Evolutionary conservation across 805 yeast species (phyloP).

Genomic region (Pichia rugopelliculosa): DNA sequence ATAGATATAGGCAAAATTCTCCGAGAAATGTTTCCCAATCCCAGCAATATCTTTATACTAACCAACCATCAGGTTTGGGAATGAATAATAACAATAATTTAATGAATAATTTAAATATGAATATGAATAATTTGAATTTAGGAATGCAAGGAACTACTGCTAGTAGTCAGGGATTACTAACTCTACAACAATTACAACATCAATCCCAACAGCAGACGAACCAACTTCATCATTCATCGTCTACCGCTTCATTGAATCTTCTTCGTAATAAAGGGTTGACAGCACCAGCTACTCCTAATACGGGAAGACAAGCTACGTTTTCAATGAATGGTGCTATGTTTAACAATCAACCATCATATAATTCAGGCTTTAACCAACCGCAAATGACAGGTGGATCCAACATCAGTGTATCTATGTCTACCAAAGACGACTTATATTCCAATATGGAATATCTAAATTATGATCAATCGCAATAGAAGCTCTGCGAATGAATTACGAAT

Average conservation of each 20-base stretch:
- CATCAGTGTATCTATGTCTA: conserved; percentile 11
- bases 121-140: neutral
- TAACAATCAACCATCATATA: neutral
- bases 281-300: conserved; percentile 17
- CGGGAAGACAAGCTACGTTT: conserved; percentile 13
- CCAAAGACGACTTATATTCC: conserved; percentile 21
- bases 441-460: conserved; percentile 25
- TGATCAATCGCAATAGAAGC: conserved; percentile 5
- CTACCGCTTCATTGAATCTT: conserved; percentile 26
- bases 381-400: conserved; percentile 26
- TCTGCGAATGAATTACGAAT: conserved; percentile 22
- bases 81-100: neutral
- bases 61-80: conserved; percentile 12
- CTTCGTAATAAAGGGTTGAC: conserved; percentile 21
- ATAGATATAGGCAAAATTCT: conserved; percentile 31
- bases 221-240: conserved; percentile 24
- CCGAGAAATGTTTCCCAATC: conserved; percentile 23
- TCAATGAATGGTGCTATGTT: conserved; percentile 2
- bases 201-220: conserved; percentile 15
- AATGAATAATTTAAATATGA: neutral
- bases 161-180: neutral
- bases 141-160: neutral
- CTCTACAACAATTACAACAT: conserved; percentile 14
- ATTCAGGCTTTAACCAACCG: conserved; percentile 17
- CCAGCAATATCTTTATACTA: conserved; percentile 5